Base-by-base conservation (phyloP, 2,329 filamentous ascomycete species). In the Falciphora oryzae region DNA sequence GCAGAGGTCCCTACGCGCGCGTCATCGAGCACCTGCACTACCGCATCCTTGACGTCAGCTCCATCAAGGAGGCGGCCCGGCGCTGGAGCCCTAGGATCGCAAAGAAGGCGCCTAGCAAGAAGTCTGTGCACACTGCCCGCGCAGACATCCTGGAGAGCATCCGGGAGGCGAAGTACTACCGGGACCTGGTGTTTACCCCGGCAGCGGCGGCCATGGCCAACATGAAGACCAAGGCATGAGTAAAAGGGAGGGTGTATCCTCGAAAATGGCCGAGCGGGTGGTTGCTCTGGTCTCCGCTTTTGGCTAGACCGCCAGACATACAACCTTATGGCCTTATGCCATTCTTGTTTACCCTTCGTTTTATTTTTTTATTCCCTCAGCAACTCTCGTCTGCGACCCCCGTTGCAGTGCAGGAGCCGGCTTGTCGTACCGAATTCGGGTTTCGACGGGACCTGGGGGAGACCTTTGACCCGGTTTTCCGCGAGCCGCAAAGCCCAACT, bases 61-160 rank as follows among this genome's bases (percentile, higher is more conserved):
- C 88, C 60, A 85, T 98, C 72, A 98, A 98, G 78, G 95, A 99
- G 79, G 93, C 92, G 28, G 90, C 89, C 25, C 85, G 87, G 68
- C 83, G 94, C 59, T 99, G 95, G 94, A 88, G 87, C 58, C 81
- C 83, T 1, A 75, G 80, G n/a, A 81, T 66, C 6, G 67, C 67
- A 18, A 58, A 61, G 3, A 79, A 81, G 59, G 87, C 85, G 32
- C 93, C 94, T 16, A 76, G 73, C 67, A 98, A 98, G 81, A 85
- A 84, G 73, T 86, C 85, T 53, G 79, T 88, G 63, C 95, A 99
- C 78, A 86, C 94, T 76, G 95, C 95, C 0, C 87, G 85, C 70
- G 87, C 92, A 64, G 95, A 99, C 76, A 97, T 99, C 65, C 76
- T 97, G 66, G 95, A 99, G 80, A 98, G 94, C 76, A 97, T 99